A percentile compares a stretch with the other conserved stretches of the same genome.
Evolutionary conservation across 2,329 filamentous ascomycete species (phyloP).

Genomic region (Ascochyta koolunga): DNA sequence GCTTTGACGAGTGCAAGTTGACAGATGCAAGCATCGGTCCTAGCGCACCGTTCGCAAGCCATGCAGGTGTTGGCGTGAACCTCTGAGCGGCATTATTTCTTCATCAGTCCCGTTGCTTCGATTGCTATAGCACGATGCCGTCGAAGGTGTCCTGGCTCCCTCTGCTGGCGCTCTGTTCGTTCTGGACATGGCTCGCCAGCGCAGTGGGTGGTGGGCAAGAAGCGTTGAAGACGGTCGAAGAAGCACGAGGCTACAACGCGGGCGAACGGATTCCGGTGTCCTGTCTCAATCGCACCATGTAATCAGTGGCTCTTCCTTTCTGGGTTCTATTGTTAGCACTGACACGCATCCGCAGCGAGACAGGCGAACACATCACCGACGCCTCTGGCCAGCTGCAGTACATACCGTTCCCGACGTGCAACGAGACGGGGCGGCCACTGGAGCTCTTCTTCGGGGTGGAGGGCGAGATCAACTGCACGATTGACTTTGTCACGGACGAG

Average conservation of each 20-base stretch:
- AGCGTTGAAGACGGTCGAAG: slow-evolving; percentile 43
- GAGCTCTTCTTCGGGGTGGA: slow-evolving; percentile 87
- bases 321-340: background rate
- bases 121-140: background rate
- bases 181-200: slow-evolving; percentile 43
- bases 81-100: background rate
- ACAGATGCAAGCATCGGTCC: slow-evolving; percentile 2
- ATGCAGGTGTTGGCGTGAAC: slow-evolving; percentile 2
- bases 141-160: slow-evolving; percentile 22
- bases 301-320: slow-evolving; percentile 23
- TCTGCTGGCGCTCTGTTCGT: slow-evolving; percentile 36
- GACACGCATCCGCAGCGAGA: slow-evolving; percentile 65
- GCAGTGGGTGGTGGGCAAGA: slow-evolving; percentile 52
- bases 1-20: slow-evolving; percentile 8
- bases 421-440: slow-evolving; percentile 82
- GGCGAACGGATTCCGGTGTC: slow-evolving; percentile 58
- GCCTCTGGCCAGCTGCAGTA: slow-evolving; percentile 83
- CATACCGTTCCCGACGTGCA: slow-evolving; percentile 87
- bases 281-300: slow-evolving; percentile 61
- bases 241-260: slow-evolving; percentile 52
- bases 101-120: too few relatives aligned
- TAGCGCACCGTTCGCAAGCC: slow-evolving; percentile 5
- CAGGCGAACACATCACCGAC: slow-evolving; percentile 87
- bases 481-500: slow-evolving; percentile 75
- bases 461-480: slow-evolving; percentile 80